Evolutionary conservation across 2,329 filamentous ascomycete species (phyloP).

Genomic region (Alternaria sp.): DNA sequence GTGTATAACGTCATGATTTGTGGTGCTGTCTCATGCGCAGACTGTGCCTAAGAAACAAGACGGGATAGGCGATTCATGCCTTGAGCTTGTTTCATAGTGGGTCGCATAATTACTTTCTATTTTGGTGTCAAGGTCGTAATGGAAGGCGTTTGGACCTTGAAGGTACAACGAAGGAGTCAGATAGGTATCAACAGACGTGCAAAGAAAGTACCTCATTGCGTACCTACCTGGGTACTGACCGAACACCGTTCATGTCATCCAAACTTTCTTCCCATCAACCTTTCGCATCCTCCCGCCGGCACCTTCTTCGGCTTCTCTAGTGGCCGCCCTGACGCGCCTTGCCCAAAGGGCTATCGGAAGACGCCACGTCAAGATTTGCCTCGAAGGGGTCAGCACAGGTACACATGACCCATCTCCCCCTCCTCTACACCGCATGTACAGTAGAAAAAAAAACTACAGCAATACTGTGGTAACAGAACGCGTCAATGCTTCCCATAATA

Average conservation of each 20-base stretch:
- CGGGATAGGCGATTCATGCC: neutral
- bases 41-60: conserved; percentile 1
- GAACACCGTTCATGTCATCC: neutral
- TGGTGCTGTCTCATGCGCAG: conserved; percentile 1
- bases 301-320: conserved; percentile 1
- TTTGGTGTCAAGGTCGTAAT: neutral
- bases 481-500: conserved; percentile 1
- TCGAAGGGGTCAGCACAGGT: neutral
- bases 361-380: neutral
- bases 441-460: neutral
- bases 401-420: neutral
- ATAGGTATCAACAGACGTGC: neutral
- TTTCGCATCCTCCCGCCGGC: neutral
- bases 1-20: neutral
- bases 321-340: neutral
- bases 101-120: neutral
- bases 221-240: neutral
- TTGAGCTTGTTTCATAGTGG: neutral
- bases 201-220: neutral
- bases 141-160: neutral
- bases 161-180: neutral
- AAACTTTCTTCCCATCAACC: neutral
- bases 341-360: neutral
- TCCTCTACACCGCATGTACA: neutral
- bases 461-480: neutral